Percentiles rank a stretch among this genome's conserved stretches.
phyloP scores from a whole-genome alignment of 371 early-diverging fungal genomes.

The Mucor velutinosus region DNA sequence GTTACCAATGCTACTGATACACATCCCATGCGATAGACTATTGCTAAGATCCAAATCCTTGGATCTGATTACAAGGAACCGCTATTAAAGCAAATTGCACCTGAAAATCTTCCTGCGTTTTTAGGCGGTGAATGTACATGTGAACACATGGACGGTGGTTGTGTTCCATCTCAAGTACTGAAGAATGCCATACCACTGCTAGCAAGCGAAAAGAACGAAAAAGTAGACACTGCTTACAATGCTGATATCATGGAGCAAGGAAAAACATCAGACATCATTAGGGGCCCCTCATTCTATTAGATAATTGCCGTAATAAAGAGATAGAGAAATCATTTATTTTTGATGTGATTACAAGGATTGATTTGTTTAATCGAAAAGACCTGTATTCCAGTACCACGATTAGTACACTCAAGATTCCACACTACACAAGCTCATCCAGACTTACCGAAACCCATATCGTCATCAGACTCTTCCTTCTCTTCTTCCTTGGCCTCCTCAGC shows the following conservation, averaged over 20 bases:
- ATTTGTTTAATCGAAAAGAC: conserved; percentile 18
- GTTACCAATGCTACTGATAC: no score
- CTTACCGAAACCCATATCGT: conserved; percentile 93
- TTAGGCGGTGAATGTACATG: conserved; percentile 83
- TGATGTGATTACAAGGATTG: not conserved
- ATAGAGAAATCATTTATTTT: conserved; percentile 2
- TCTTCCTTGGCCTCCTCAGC: conserved; percentile 72
- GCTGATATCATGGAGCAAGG: conserved; percentile 40
- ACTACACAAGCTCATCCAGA: not conserved
- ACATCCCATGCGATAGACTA: conserved; percentile 37
- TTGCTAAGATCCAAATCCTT: conserved; percentile 80
- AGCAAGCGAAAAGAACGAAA: conserved; percentile 31
- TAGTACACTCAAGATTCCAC: not conserved
- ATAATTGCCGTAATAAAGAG: not conserved
- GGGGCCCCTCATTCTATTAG: conserved; percentile 19
- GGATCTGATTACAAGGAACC: conserved; percentile 67
- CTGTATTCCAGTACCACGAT: not conserved
- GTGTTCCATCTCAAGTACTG: conserved; percentile 63
- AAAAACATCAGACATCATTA: conserved; percentile 23
- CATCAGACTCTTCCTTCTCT: conserved; percentile 87
- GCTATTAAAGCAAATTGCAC: conserved; percentile 73
- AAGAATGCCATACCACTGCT: conserved; percentile 38
- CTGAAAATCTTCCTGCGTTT: conserved; percentile 74
- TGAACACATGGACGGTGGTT: conserved; percentile 79
- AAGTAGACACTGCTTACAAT: conserved; percentile 34